Percentiles rank a stretch among this genome's conserved stretches.
These are phyloP conservation scores for Phyllostachys edulis DNA, from an alignment of 176 grass and related monocot species.

Conservation along the genomic window DNA sequence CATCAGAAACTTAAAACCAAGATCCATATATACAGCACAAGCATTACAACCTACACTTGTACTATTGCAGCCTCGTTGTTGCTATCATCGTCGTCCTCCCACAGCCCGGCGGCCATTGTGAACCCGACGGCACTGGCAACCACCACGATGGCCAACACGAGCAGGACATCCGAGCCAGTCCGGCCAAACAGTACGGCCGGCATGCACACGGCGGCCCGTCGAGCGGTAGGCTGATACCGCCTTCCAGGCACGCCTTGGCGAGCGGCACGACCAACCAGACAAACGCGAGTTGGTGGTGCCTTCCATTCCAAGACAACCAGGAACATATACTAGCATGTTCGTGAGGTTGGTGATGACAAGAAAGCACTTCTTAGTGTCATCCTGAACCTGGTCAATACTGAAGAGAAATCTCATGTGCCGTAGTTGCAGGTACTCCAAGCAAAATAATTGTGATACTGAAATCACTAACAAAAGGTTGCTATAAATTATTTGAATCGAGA, in stretches of 20 bases:
- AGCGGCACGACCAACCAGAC: constrained; percentile 60
- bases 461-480: too few relatives aligned
- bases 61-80: neutral
- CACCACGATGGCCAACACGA: constrained; percentile 49
- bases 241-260: neutral
- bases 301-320: constrained; percentile 97
- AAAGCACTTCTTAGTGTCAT: constrained; percentile 93
- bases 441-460: too few relatives aligned
- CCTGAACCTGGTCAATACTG: constrained; percentile 83
- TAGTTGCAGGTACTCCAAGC: too few relatives aligned
- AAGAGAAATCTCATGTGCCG: too few relatives aligned
- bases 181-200: constrained; percentile 47
- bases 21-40: constrained; percentile 1
- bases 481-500: too few relatives aligned
- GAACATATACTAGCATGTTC: constrained; percentile 94
- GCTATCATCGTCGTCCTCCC: constrained; percentile 45
- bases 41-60: neutral
- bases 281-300: constrained; percentile 78
- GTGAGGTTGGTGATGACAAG: constrained; percentile 69
- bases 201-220: constrained; percentile 60
- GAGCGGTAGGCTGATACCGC: constrained; percentile 46
- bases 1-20: neutral
- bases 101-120: constrained; percentile 55
- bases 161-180: constrained; percentile 44
- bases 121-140: constrained; percentile 46